phyloP scores from a whole-genome alignment of 148 eudicot genomes.

The Rhododendron henanense region DNA sequence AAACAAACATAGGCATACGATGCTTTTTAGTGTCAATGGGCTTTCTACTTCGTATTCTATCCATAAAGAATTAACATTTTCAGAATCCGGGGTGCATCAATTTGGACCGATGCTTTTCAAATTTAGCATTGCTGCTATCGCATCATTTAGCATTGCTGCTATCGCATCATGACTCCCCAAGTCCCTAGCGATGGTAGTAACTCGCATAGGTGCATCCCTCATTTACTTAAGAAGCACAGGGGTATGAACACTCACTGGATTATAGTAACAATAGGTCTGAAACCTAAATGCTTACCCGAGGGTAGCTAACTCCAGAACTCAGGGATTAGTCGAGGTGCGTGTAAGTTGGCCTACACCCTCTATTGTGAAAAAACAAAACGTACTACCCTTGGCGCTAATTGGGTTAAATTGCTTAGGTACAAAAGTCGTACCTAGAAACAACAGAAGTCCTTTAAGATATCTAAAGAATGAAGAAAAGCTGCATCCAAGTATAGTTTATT shows the following conservation, averaged over 20 bases:
- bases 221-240: neutral
- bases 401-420: neutral
- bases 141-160: no score
- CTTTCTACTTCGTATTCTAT: neutral
- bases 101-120: neutral
- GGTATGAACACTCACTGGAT: neutral
- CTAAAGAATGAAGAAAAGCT: neutral
- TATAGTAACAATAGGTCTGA: neutral
- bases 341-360: neutral
- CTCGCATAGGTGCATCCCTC: neutral
- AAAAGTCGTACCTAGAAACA: neutral
- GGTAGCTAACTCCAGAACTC: neutral
- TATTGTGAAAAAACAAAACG: no score
- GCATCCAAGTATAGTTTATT: neutral
- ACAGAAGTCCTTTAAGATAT: neutral
- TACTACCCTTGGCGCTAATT: no score
- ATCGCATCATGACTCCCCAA: neutral
- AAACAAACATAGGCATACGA: neutral
- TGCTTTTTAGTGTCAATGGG: neutral
- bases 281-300: neutral
- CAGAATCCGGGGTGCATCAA: neutral
- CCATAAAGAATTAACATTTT: neutral
- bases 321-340: neutral
- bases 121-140: no score
- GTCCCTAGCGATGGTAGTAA: neutral